A percentile compares a stretch with the other conserved stretches of the same genome.
These are phyloP conservation scores for Pyrenula massariospora DNA, from an alignment of 495 filamentous ascomycete species.

Conservation along the genomic window DNA sequence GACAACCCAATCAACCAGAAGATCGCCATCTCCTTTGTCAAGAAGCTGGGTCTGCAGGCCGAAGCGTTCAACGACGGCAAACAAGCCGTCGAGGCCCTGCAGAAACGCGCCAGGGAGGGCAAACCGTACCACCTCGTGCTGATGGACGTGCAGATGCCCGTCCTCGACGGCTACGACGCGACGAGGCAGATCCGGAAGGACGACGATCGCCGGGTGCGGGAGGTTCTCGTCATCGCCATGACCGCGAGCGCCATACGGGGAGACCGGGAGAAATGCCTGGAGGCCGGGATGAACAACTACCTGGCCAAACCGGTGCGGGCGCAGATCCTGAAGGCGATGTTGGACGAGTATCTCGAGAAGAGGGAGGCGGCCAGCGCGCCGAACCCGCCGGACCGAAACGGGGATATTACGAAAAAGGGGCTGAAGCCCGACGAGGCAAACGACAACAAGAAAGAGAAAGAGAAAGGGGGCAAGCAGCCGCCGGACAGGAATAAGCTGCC, in stretches of 20 bases:
- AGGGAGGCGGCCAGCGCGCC: conserved; percentile 36
- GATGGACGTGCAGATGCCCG: conserved; percentile 95
- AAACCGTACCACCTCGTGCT: conserved; percentile 64
- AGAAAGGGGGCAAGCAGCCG: not conserved
- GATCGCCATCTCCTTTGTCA: conserved; percentile 83
- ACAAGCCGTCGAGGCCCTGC: conserved; percentile 76
- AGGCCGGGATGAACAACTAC: conserved; percentile 92
- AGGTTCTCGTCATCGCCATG: conserved; percentile 83
- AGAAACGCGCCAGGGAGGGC: conserved; percentile 53
- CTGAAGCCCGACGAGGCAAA: not conserved
- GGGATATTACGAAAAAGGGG: conserved; percentile 19
- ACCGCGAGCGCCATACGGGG: conserved; percentile 85
- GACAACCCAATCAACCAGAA: conserved; percentile 88
- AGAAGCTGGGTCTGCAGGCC: conserved; percentile 67
- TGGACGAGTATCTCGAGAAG: conserved; percentile 55
- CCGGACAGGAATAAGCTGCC: too few relatives aligned
- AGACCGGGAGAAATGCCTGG: conserved; percentile 82
- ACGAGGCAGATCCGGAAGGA: conserved; percentile 71
- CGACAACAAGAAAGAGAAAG: not conserved
- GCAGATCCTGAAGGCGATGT: conserved; percentile 59
- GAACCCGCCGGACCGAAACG: conserved; percentile 19
- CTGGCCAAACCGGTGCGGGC: conserved; percentile 81
- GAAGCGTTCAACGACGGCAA: conserved; percentile 79
- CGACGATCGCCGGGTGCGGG: conserved; percentile 56
- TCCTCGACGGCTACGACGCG: conserved; percentile 87